Conservation (phyloP, 495 filamentous ascomycete genomes). For the Trichoderma virens region DNA sequence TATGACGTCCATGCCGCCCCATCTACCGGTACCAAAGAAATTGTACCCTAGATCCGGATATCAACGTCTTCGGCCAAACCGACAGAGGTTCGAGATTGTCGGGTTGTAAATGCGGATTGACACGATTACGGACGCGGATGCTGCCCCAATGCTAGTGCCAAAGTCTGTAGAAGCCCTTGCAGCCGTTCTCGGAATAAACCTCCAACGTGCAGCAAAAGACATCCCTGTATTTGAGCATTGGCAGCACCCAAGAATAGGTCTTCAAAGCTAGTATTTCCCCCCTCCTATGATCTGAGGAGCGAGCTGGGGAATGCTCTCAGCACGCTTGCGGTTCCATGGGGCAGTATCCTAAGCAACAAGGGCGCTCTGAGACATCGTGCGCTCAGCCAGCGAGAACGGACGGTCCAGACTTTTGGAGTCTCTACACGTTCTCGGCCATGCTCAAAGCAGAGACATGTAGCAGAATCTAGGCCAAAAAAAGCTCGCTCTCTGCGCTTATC, state of each 20-base stretch:
- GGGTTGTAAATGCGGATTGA: background rate
- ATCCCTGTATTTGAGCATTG: too few species aligned
- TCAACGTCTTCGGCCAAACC: background rate
- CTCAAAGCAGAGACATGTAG: background rate
- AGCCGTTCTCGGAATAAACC: background rate
- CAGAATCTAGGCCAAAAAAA: background rate
- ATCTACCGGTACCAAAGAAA: background rate
- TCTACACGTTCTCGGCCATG: constrained; percentile 5
- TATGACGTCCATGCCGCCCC: constrained; percentile 2
- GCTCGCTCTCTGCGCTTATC: background rate
- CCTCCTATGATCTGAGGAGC: background rate
- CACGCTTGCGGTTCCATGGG: background rate
- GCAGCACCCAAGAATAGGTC: background rate
- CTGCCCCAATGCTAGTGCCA: background rate
- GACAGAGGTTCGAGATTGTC: background rate
- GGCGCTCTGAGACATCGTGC: background rate
- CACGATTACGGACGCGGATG: background rate
- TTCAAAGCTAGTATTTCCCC: too few species aligned
- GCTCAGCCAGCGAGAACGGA: constrained; percentile 4
- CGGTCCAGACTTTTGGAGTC: background rate
- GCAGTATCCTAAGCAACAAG: constrained; percentile 1
- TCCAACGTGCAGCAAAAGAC: too few species aligned
- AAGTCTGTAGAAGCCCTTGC: background rate
- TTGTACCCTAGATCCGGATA: background rate
- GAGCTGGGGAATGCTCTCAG: background rate